Evolutionary conservation across 371 early-diverging fungal species (phyloP), one percentile per base, ranked within the genome.

Genomic region (Funneliformis caledonium): DNA sequence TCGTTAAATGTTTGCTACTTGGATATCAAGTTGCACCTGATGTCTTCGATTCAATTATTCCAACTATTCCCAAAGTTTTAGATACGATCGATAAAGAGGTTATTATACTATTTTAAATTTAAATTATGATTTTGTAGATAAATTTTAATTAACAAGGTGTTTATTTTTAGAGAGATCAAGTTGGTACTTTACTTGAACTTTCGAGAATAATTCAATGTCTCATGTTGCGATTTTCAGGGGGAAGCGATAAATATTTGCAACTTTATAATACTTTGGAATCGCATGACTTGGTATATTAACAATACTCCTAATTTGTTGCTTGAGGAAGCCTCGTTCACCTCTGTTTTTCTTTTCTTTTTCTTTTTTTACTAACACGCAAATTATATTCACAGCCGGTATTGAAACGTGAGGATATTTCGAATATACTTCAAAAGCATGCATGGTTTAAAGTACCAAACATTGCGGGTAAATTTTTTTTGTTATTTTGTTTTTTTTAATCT

Each of bases 31-130:
- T 81, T 56, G 76, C 82, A 37, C 77, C 80, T 14, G 70, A 85
- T 52, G 76, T 89, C 74, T 85, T 90, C 87, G 69, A 87, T 60
- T 85, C 86, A 82, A 56, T 86, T n/a, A 59, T 76, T 14, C 67
- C 85, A 37, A 82, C 81, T 2, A 68, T 82, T 26, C 12, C 62
- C 9, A 26, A 56, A 22, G 45, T 37, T n/a, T 76, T 76, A 10
- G 76, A 76, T 0, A 26, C 22, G 3, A 61, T 76, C 4, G 48
- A 45, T 60, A 33, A 61, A 62, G 76, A 61, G 62, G 76, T 74
- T n/a, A 12, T 33, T 72, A 4, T 12, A 72, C 19, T 10, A 45
- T 70, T 22, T 16, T 48, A 70, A 37, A 19, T 70, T 72, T 26
- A 26, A 26, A 26, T 8, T 42, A 43, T 26, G 26, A 59, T 26